Conservation (phyloP, 805 yeast species). For the Gaillardinia entomophila region DNA sequence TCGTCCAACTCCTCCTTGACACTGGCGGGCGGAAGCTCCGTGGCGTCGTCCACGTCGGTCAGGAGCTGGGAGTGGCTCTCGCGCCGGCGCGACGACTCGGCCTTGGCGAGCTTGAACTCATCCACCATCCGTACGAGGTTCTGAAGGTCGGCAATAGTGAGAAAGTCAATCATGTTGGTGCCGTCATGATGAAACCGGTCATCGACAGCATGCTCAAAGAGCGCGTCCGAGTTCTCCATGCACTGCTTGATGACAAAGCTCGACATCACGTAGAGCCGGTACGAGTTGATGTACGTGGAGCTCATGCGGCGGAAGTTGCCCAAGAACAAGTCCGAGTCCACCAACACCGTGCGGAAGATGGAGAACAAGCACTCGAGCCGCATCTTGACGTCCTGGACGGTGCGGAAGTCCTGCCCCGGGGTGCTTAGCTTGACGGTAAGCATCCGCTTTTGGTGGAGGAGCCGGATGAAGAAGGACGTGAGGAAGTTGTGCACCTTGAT, state of each 20-base stretch:
- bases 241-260: conserved; percentile 36
- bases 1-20: not conserved
- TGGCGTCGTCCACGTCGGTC: conserved; percentile 1
- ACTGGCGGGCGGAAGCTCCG: not conserved
- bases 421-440: conserved; percentile 5
- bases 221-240: conserved; percentile 32
- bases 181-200: conserved; percentile 27
- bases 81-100: conserved; percentile 9
- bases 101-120: conserved; percentile 33
- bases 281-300: conserved; percentile 33
- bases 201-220: conserved; percentile 28
- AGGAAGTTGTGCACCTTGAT: conserved; percentile 35
- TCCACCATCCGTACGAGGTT: conserved; percentile 32
- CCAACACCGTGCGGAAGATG: conserved; percentile 24
- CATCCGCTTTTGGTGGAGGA: conserved; percentile 32
- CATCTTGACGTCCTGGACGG: conserved; percentile 5
- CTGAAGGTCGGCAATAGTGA: conserved; percentile 28
- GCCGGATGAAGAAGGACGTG: conserved; percentile 32
- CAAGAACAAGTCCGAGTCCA: conserved; percentile 38
- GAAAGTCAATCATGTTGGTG: conserved; percentile 33
- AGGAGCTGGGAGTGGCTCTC: conserved; percentile 2
- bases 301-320: conserved; percentile 36
- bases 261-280: conserved; percentile 35
- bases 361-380: conserved; percentile 26
- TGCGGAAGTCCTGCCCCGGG: conserved; percentile 7